Evolutionary conservation across 192 early-diverging fungal species (phyloP), one percentile per base, ranked within the genome.

Genomic region (Thamnidium elegans): DNA sequence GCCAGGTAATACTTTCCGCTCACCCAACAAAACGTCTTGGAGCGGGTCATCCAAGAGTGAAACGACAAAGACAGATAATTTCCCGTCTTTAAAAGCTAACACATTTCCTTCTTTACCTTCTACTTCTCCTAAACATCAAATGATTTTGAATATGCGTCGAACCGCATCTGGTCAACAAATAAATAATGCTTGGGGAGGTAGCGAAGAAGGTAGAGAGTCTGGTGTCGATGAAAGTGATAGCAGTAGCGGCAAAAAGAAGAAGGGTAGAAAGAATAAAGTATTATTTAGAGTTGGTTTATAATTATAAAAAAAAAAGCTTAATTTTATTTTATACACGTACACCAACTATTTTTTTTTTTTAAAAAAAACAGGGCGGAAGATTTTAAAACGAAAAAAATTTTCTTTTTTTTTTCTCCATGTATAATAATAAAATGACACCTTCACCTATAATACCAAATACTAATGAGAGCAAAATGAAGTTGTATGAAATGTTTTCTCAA

Each of bases 71-170:
- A 36, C 3, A 34, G 36, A 19, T 48, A 54, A 8, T 23, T 65
- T 59, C 30, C 36, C 26, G 20, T 60, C 56, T 15, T 39, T 30
- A n/a, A 62, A 19, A 50, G 58, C 48, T 13, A 20, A 52, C 6
- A 50, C 51, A 55, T 74, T 76, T 21, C 78, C 73, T 1, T 64
- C 75, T 19, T 48, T 78, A 15, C 70, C 76, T 9, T 15, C 55
- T 17, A 50, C 65, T 20, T 26, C 65, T 47, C 71, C 69, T 53
- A 67, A 63, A 45, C 65, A 74, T 51, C 59, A 44, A 14, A 32
- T 65, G 36, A 14, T 69, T 13, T 15, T 71, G 10, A 58, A 63
- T 32, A 68, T 78, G 74, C 54, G 66, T 14, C 50, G 73, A 39
- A 58, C 58, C 19, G 43, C 36, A 39, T 59, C 58, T 20, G 36